Base-by-base conservation (phyloP, 805 yeast species). In the Tetrapisispora taiwanensis region DNA sequence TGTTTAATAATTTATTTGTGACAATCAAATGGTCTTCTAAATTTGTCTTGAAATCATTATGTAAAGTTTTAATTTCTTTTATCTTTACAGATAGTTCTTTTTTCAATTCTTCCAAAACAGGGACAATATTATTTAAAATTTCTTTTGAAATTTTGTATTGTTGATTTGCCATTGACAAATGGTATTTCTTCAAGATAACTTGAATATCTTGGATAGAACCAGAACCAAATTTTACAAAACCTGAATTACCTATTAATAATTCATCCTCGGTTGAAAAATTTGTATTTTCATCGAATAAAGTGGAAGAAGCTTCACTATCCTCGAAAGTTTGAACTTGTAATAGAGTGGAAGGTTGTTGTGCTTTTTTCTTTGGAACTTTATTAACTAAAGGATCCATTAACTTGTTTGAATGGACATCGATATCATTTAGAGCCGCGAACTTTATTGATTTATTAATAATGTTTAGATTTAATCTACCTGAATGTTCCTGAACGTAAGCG, bases 121-220 rank as follows among this genome's bases (percentile, higher is more conserved):
- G 82, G 24, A 79, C 66, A 13, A 78, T 66, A 63, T 69, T 67
- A 51, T 65, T 68, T 55, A 64, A 73, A 57, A 80, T 63, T 52
- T 77, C 82, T 48, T 71, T 72, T 22, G 77, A 69, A 4, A 76
- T 65, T 30, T 70, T 63, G 39, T 73, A 68, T 14, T 81, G 77
- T 66, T 74, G 70, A 17, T 67, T 59, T 0, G 81, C 78, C 36
- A 78, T 62, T 30, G 75, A 70, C 9, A 76, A 67, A 58, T 79
- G 84, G 55, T 81, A 71, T 66, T 79, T 59, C 75, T 82, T 66
- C 51, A 85, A 63, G 20, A 78, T 66, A 2, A 79, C 76, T 28
- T 89, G 89, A 32, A 85, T 67, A 59, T 85, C 95, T 56, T 81
- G 85, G 49, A 86, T 71, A 7, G 90, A 82, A 9, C 81, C 81